Evolutionary conservation across 495 filamentous ascomycete genomes (phyloP).

Genomic region (Saxophila tyrrhenica): DNA sequence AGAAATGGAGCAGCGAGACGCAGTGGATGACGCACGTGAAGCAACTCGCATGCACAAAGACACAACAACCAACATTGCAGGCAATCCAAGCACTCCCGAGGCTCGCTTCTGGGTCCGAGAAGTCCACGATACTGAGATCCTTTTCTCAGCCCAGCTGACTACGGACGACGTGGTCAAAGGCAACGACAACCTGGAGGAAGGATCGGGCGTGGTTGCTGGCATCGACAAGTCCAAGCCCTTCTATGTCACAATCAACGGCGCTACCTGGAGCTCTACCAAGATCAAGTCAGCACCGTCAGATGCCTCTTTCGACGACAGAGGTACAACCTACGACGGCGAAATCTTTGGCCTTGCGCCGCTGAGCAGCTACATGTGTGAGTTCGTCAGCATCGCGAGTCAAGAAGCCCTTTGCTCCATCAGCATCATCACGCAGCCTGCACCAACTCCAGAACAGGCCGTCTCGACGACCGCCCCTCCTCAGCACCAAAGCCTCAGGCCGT

Average conservation of each 20-base stretch:
- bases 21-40: slow-evolving; percentile 59
- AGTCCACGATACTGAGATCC: slow-evolving; percentile 69
- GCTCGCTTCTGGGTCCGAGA: slow-evolving; percentile 80
- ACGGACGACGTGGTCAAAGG: slow-evolving; percentile 7
- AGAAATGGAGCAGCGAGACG: slow-evolving; percentile 79
- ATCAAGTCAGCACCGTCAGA: slow-evolving; percentile 31
- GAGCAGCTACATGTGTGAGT: slow-evolving; percentile 77
- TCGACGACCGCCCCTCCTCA: slow-evolving; percentile 46
- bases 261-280: slow-evolving; percentile 72
- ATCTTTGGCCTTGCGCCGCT: slow-evolving; percentile 79
- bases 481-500: slow-evolving; percentile 48
- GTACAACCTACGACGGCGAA: slow-evolving; percentile 57
- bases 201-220: slow-evolving; percentile 19
- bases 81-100: slow-evolving; percentile 55
- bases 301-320: slow-evolving; percentile 11
- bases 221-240: slow-evolving; percentile 64
- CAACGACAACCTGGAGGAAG: slow-evolving; percentile 8
- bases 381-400: slow-evolving; percentile 62
- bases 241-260: slow-evolving; percentile 79
- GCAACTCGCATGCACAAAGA: slow-evolving; percentile 56
- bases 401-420: slow-evolving; percentile 64
- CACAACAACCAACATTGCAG: slow-evolving; percentile 6
- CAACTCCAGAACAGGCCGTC: slow-evolving; percentile 53
- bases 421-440: slow-evolving; percentile 66
- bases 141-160: slow-evolving; percentile 45